These are phyloP conservation scores for Neofusicoccum umdonicola DNA, from an alignment of 2,329 filamentous ascomycete genomes.

Conservation along the genomic window DNA sequence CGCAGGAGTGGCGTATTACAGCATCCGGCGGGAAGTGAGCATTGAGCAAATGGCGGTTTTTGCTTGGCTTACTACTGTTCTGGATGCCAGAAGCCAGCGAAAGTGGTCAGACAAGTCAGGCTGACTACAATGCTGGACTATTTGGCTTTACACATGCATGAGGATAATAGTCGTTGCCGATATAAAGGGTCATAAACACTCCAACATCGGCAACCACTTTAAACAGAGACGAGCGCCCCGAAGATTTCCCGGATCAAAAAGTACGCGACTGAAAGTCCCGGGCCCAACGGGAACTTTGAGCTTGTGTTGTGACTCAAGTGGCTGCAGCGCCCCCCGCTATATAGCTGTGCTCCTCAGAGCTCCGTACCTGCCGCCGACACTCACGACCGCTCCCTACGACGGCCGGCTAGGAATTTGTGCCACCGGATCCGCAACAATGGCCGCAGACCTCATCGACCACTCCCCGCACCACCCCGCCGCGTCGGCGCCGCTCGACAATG, in stretches of 20 bases:
- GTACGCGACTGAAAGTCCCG: background rate
- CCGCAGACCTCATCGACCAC: constrained; percentile 65
- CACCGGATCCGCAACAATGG: constrained; percentile 36
- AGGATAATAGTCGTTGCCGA: too few species aligned
- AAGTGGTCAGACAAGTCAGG: too few species aligned
- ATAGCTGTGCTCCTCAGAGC: background rate
- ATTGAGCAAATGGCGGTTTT: background rate
- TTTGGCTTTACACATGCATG: too few species aligned
- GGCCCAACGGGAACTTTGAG: background rate
- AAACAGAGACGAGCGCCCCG: background rate
- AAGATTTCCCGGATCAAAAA: background rate
- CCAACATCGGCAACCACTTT: too few species aligned
- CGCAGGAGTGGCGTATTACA: background rate
- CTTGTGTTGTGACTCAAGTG: constrained; percentile 2
- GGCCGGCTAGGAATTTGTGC: background rate
- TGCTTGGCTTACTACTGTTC: background rate
- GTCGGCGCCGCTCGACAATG: constrained; percentile 69
- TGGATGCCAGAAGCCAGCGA: too few species aligned
- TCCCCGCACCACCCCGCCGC: constrained; percentile 82
- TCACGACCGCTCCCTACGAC: background rate
- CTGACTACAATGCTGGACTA: too few species aligned
- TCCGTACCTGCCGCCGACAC: background rate
- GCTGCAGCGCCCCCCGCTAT: background rate
- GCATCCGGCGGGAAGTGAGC: background rate
- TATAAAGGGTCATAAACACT: too few species aligned